Evolutionary conservation across 129 eudicot genomes (phyloP), one percentile per base, ranked within the genome.

Genomic region (Sambucus nigra): DNA sequence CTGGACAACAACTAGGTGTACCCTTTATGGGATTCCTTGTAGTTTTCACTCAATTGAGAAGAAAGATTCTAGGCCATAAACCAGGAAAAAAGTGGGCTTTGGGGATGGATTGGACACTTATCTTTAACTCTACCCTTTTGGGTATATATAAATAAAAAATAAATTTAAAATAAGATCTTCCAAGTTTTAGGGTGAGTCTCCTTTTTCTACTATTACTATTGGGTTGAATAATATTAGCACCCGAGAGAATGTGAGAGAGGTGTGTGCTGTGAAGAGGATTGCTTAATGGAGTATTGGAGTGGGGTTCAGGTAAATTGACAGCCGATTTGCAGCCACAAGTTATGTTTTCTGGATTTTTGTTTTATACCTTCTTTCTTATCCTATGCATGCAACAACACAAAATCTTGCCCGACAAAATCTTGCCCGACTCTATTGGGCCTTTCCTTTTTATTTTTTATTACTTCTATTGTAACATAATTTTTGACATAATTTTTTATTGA

Each of bases 321-420:
- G 70, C 61, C 47, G 31, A 66, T 23, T 79, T 63, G 69, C 66
- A 74, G 67, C 87, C 87, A 75, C 82, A 75, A 59, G 60, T 79
- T 71, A 31, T 20, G 27, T 68, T 66, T 66, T 33, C 23, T 11
- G 20, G 54, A 40, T 15, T 73, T 59, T 72, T 65, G 44, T 8
- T 25, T 24, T 63, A 7, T 29, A 35, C 46, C 15, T 29, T 51
- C 57, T 59, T 75, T 25, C 64, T 51, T 66, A 55, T 71, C 72
- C 66, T 60, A 23, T 35, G 9, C 1, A 2, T 53, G 60, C 57
- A 62, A 69, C 53, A 51, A 38, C 66, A 41, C 64, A 46, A 66
- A 65, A 57, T 22, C 47, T 47, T 66, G 31, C 38, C 47, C 42
- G 1, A 56, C 54, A 35, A n/a, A n/a, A n/a, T n/a, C n/a, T n/a